Base-by-base conservation (phyloP, 2,329 filamentous ascomycete genomes). In the Phaeosphaeriaceae sp. region DNA sequence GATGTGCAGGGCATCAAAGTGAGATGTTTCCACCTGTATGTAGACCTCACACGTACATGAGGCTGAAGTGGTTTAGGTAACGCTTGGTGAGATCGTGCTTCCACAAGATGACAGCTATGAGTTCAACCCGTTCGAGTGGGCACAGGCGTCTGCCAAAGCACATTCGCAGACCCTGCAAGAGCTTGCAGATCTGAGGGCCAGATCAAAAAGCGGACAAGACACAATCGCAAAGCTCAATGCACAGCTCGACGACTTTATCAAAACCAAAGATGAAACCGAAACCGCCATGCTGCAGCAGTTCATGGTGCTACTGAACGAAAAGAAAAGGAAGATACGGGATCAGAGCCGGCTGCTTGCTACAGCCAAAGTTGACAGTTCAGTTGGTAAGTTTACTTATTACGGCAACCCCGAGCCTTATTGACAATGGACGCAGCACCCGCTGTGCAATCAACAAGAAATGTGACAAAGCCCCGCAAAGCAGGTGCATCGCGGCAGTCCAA, bases 241-340 rank as follows among this genome's bases (percentile, higher is more conserved):
- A 3, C 88, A 90, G 68, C 79, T 93, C 0, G 84, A 89, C 3
- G 88, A 91, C 66, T 83, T 93, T 17, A 82, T 89, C 48, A 81
- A 82, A 53, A 82, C 86, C 15, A 93, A 93, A 72, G 82, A 85
- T 48, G 84, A 86, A 19, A 85, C 91, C 61, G 90, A 93, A 75
- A 82, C 83, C 1, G 83, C 84, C 19, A 78, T 93, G 55, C 77
- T 93, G 1, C 84, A 86, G 59, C 92, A 91, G 72, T 92, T 92
- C 66, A 84, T 86, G 54, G 81, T 86, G 54, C 80, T 94, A 1
- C 79, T 93, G 1, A 93, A 93, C 66, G 86, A 90, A 73, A 94
- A 94, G 80, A 93, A 93, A 76, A 80, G 89, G 52, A 93, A 91
- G 77, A 93, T 93, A 50, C 80, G 91, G 45, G 86, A 92, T 67